Evolutionary conservation across 1,139 yeast genomes (phyloP).

Genomic region (Kodamaea arcana): DNA sequence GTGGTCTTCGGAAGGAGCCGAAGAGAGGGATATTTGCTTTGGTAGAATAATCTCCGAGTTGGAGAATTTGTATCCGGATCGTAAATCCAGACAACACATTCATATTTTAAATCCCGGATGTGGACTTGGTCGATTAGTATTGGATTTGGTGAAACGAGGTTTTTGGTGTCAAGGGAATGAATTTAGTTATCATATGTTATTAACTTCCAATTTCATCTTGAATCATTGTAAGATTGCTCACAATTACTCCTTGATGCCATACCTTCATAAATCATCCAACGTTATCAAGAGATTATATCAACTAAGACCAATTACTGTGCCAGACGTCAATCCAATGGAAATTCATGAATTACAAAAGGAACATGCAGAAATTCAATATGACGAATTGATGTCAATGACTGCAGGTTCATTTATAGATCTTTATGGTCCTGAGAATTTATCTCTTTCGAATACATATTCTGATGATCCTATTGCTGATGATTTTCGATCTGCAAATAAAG

Average conservation of each 20-base stretch:
- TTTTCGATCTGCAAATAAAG: constrained; percentile 39
- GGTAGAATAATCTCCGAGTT: constrained; percentile 45
- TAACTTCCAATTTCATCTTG: constrained; percentile 60
- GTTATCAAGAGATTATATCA: constrained; percentile 42
- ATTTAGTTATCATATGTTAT: constrained; percentile 74
- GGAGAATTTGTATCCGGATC: constrained; percentile 39
- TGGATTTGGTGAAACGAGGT: constrained; percentile 64
- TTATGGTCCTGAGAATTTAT: constrained; percentile 46
- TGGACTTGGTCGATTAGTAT: constrained; percentile 76
- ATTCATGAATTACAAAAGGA: constrained; percentile 25
- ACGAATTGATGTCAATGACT: constrained; percentile 65
- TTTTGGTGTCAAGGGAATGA: constrained; percentile 84
- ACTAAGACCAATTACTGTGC: constrained; percentile 47
- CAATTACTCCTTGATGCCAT: constrained; percentile 48
- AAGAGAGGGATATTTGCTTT: constrained; percentile 49
- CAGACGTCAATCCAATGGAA: constrained; percentile 46
- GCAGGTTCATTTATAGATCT: constrained; percentile 79
- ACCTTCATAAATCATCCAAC: constrained; percentile 49
- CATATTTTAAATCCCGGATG: constrained; percentile 75
- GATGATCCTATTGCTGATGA: constrained; percentile 32
- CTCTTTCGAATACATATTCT: constrained; percentile 36
- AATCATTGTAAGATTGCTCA: constrained; percentile 46
- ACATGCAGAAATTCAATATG: constrained; percentile 41
- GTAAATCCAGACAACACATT: constrained; percentile 31
- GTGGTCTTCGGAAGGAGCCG: constrained; percentile 64